Conservation (phyloP, 2,329 filamentous ascomycete genomes). For the Plectosphaerella plurivora region DNA sequence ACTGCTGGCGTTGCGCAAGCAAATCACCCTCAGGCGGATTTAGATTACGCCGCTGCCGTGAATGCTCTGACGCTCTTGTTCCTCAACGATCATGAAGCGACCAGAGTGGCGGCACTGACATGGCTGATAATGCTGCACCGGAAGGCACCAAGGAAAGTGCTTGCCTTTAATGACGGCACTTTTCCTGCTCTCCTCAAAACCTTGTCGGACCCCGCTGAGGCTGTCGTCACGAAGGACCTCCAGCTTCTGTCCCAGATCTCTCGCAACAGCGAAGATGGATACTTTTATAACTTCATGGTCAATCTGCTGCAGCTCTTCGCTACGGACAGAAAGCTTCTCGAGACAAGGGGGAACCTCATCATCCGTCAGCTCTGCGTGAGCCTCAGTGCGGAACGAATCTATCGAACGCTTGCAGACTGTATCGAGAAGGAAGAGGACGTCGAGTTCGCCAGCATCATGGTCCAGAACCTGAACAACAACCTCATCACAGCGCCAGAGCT, state of each 20-base stretch:
- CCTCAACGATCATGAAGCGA: slow-evolving; percentile 94
- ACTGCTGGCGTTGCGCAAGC: slow-evolving; percentile 38
- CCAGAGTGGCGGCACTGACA: slow-evolving; percentile 84
- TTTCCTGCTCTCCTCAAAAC: slow-evolving; percentile 96
- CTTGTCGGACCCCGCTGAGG: slow-evolving; percentile 88
- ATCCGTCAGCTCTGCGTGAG: slow-evolving; percentile 93
- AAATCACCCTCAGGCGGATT: slow-evolving; percentile 54
- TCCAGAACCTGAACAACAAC: slow-evolving; percentile 98
- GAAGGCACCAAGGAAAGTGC: slow-evolving; percentile 87
- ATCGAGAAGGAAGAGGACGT: slow-evolving; percentile 97
- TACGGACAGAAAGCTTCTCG: slow-evolving; percentile 84
- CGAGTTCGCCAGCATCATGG: slow-evolving; percentile 99
- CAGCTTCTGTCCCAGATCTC: slow-evolving; percentile 95
- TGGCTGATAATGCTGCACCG: slow-evolving; percentile 98
- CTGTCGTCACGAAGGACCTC: slow-evolving; percentile 90
- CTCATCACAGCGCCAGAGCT: slow-evolving; percentile 95
- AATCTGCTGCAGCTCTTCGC: slow-evolving; percentile 93
- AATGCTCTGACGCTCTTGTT: slow-evolving; percentile 91
- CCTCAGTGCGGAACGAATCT: slow-evolving; percentile 90
- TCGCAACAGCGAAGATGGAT: slow-evolving; percentile 91
- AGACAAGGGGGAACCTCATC: slow-evolving; percentile 91
- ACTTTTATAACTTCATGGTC: slow-evolving; percentile 98
- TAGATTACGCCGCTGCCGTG: slow-evolving; percentile 96
- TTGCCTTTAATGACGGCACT: slow-evolving; percentile 94
- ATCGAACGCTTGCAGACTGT: slow-evolving; percentile 90